A percentile compares a stretch with the other conserved stretches of the same genome.
phyloP scores from a whole-genome alignment of 352 stramenopile genomes.

The Phytophthora europaea region DNA sequence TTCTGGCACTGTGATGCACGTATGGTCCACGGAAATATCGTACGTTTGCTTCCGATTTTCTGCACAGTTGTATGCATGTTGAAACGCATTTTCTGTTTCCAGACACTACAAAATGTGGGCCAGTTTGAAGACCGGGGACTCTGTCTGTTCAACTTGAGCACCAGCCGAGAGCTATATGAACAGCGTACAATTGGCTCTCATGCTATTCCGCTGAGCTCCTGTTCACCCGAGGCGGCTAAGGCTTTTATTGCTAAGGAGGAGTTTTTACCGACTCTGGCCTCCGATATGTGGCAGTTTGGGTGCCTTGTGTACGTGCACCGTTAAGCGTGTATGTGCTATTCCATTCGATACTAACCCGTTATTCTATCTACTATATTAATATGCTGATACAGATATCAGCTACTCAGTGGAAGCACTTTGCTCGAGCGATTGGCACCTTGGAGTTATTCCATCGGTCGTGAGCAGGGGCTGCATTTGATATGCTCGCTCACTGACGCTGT shows the following conservation, averaged over 20 bases:
- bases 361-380: background rate
- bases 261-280: slow-evolving; percentile 56
- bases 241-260: slow-evolving; percentile 51
- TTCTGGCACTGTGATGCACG: slow-evolving; percentile 71
- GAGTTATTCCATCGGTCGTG: slow-evolving; percentile 40
- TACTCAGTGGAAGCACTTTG: slow-evolving; percentile 56
- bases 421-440: slow-evolving; percentile 59
- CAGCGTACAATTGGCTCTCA: slow-evolving; percentile 36
- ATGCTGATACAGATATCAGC: slow-evolving; percentile 47
- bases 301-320: slow-evolving; percentile 64
- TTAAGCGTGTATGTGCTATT: background rate
- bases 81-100: slow-evolving; percentile 3
- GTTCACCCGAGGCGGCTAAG: slow-evolving; percentile 63
- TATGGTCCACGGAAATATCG: slow-evolving; percentile 74
- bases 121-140: slow-evolving; percentile 55
- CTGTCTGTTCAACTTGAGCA: slow-evolving; percentile 54
- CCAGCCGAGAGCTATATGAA: slow-evolving; percentile 52
- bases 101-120: slow-evolving; percentile 56
- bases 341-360: slow-evolving; percentile 1
- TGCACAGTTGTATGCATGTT: background rate
- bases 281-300: slow-evolving; percentile 83
- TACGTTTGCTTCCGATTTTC: slow-evolving; percentile 29
- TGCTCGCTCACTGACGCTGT: slow-evolving; percentile 64
- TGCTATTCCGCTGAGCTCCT: slow-evolving; percentile 39
- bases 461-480: slow-evolving; percentile 65